These are phyloP conservation scores for Globisporangium heterothallicum DNA, from an alignment of 352 stramenopile species.

Conservation along the genomic window DNA sequence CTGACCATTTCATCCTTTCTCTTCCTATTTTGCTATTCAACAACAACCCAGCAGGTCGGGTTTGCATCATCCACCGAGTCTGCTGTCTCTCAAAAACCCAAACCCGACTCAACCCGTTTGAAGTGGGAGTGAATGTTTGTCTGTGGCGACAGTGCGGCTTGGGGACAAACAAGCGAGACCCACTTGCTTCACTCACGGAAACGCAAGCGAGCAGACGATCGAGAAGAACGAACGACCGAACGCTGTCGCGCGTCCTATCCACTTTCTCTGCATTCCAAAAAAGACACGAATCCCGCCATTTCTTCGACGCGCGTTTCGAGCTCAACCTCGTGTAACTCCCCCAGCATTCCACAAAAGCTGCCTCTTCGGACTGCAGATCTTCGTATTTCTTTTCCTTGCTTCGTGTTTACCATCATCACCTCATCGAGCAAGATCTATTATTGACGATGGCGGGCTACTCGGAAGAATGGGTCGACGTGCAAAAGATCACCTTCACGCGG, in stretches of 20 bases:
- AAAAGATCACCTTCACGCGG: slow-evolving; percentile 90
- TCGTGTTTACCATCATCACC: not conserved
- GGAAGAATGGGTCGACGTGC: slow-evolving; percentile 87
- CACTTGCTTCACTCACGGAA: not conserved
- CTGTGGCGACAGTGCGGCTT: not conserved
- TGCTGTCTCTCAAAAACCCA: not conserved
- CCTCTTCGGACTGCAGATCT: too few relatives aligned
- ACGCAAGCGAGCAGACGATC: not conserved
- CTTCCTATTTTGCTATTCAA: not conserved
- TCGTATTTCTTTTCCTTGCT: not conserved
- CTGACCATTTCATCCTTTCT: too few relatives aligned
- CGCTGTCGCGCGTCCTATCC: not conserved
- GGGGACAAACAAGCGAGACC: not conserved
- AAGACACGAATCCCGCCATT: too few relatives aligned
- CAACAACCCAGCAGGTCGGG: not conserved
- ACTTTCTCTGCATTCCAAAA: not conserved
- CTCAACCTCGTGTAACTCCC: not conserved
- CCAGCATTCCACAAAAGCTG: not conserved
- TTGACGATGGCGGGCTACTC: slow-evolving; percentile 52
- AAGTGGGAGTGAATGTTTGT: not conserved
- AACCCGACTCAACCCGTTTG: not conserved
- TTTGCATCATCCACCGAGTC: not conserved
- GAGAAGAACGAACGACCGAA: not conserved
- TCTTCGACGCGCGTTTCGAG: too few relatives aligned
- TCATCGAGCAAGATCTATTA: not conserved